Percentiles rank a stretch among this genome's conserved stretches.
Conservation (phyloP, 805 yeast genomes). For the Kazachstania africana region DNA sequence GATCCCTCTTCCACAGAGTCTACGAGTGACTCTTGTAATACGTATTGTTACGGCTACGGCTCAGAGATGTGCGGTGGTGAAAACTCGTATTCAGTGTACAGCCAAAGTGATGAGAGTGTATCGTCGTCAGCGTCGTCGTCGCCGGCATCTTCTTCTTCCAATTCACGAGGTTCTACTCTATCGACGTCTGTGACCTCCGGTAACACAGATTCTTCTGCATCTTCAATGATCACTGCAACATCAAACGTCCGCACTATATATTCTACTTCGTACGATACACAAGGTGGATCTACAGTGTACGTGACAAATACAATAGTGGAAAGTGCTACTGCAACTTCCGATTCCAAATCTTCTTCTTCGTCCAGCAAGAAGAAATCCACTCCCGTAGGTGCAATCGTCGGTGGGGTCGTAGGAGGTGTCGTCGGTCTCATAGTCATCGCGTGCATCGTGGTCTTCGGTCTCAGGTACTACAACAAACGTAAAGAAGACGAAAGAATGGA, state of each 20-base stretch:
- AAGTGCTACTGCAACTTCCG: constrained; percentile 6
- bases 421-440: constrained; percentile 35
- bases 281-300: constrained; percentile 21
- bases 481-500: constrained; percentile 40
- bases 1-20: constrained; percentile 11
- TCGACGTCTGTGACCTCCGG: not conserved
- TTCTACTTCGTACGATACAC: constrained; percentile 16
- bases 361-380: constrained; percentile 8
- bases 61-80: constrained; percentile 54
- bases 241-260: constrained; percentile 6
- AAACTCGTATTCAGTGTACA: constrained; percentile 34
- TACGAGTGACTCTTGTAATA: constrained; percentile 12
- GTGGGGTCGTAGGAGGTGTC: constrained; percentile 50
- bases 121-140: constrained; percentile 5
- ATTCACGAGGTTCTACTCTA: constrained; percentile 2
- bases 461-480: constrained; percentile 28
- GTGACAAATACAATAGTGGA: constrained; percentile 20
- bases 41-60: constrained; percentile 46
- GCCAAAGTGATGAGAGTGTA: constrained; percentile 15
- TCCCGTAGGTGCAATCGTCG: constrained; percentile 47
- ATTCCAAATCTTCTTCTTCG: not conserved
- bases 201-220: not conserved
- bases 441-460: constrained; percentile 28
- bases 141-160: constrained; percentile 3
- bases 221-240: constrained; percentile 12